Base-by-base conservation (phyloP, 768 basidiomycete genomes). In the Brasilioporus rufonigricans region DNA sequence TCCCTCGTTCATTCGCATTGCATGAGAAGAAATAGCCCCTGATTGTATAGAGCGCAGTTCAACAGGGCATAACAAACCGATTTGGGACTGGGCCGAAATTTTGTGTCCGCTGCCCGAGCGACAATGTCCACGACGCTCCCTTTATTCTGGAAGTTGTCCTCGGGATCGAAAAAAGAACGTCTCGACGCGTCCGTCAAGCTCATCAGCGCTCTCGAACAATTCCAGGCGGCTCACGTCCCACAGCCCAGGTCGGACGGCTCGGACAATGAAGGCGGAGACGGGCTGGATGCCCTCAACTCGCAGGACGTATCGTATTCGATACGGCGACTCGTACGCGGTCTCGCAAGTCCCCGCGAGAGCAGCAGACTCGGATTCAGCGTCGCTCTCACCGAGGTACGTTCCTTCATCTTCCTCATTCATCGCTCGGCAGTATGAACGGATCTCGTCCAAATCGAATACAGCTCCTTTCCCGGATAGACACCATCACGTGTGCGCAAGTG, bases 341-440 rank as follows among this genome's bases (percentile, higher is more conserved):
- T 99, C 29, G 92, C 90, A 0, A 95, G 92, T 69, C 89, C 93
- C 1, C 78, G 94, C 63, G 95, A 99, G 69, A 92, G 91, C 69
- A 96, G 93, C 71, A 75, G 96, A 60, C 75, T 98, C 35, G 96
- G 96, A 18, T 99, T 98, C 68, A 93, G 94, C 10, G 96, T 99
- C 41, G 93, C 94, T 31, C 76, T 99, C 61, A 93, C 96, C 0
- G 95, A 97, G 79, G 95, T 96, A 65, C 61, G 82, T 53, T 31
- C 21, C 38, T 32, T 26, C 13, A 39, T n/a, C n/a, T 32, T 40
- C 29, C 21, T 31, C 43, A n/a, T 11, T n/a, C n/a, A n/a, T n/a
- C n/a, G n/a, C n/a, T n/a, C n/a, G n/a, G n/a, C n/a, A n/a, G n/a
- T n/a, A n/a, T n/a, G n/a, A n/a, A n/a, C n/a, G n/a, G 24, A 16